A percentile compares a stretch with the other conserved stretches of the same genome.
Conservation (phyloP, 805 yeast genomes). For the Kodamaea leandrae region DNA sequence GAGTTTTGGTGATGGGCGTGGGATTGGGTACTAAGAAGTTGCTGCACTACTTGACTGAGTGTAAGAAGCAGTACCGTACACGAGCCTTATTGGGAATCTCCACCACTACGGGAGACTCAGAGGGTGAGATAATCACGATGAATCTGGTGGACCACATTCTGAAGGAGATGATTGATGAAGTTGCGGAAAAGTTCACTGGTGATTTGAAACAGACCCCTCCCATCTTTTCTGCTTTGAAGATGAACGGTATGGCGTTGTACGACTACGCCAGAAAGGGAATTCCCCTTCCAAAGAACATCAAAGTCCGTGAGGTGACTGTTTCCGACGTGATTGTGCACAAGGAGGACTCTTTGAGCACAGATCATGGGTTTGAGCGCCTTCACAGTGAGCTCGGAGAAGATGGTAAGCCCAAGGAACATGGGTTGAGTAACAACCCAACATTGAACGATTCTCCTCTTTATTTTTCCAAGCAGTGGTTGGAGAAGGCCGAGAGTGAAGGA, state of each 20-base stretch:
- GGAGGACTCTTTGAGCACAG: slow-evolving; percentile 50
- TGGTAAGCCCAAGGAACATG: slow-evolving; percentile 45
- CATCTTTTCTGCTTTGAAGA: slow-evolving; percentile 86
- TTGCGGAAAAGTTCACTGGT: slow-evolving; percentile 72
- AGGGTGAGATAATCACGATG: slow-evolving; percentile 72
- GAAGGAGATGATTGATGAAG: slow-evolving; percentile 45
- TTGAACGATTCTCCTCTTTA: slow-evolving; percentile 61
- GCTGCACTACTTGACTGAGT: slow-evolving; percentile 66
- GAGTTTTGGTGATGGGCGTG: slow-evolving; percentile 88
- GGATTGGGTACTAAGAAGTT: slow-evolving; percentile 86
- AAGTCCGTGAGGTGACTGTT: slow-evolving; percentile 68
- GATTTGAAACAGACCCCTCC: slow-evolving; percentile 89
- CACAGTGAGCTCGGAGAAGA: slow-evolving; percentile 47
- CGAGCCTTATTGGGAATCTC: slow-evolving; percentile 84
- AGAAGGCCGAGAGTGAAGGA: slow-evolving; percentile 39
- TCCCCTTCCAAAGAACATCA: slow-evolving; percentile 82
- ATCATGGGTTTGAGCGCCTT: slow-evolving; percentile 52
- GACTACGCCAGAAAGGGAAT: slow-evolving; percentile 89
- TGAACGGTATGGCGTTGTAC: slow-evolving; percentile 91
- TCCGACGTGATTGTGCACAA: slow-evolving; percentile 50
- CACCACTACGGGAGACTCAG: slow-evolving; percentile 92
- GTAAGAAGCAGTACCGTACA: slow-evolving; percentile 78
- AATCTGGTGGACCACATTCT: slow-evolving; percentile 58
- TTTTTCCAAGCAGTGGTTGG: slow-evolving; percentile 55
- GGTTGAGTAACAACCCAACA: slow-evolving; percentile 50